These are phyloP conservation scores for Lyophyllum shimeji DNA, from an alignment of 768 basidiomycete genomes.

Conservation along the genomic window DNA sequence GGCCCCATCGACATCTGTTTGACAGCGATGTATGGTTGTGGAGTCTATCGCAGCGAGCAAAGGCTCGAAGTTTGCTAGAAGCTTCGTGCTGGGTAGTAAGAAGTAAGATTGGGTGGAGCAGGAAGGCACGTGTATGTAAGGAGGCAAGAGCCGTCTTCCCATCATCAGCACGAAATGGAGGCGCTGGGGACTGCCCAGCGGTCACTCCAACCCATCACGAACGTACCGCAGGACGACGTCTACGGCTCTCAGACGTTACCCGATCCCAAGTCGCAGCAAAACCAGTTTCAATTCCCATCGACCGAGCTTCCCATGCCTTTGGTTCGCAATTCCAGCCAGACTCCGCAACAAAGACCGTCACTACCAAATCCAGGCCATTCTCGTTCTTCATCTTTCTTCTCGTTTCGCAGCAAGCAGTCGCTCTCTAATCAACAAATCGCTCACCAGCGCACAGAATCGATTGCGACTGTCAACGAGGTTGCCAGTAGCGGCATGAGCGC, in stretches of 20 bases:
- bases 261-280: slow-evolving; percentile 6
- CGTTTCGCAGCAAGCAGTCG: slow-evolving; percentile 47
- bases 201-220: slow-evolving; percentile 12
- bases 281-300: slow-evolving; percentile 18
- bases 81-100: background rate
- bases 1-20: too few relatives aligned
- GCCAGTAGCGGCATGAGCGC: background rate
- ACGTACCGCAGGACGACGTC: background rate
- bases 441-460: slow-evolving; percentile 18
- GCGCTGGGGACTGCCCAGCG: slow-evolving; percentile 1
- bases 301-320: slow-evolving; percentile 18
- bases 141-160: slow-evolving; percentile 12
- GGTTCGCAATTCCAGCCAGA: slow-evolving; percentile 11
- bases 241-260: background rate
- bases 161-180: slow-evolving; percentile 17
- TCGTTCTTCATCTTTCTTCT: slow-evolving; percentile 67
- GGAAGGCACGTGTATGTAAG: slow-evolving; percentile 16
- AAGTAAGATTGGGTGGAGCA: too few relatives aligned
- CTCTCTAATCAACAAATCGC: slow-evolving; percentile 22
- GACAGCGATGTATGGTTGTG: too few relatives aligned
- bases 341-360: slow-evolving; percentile 20
- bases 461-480: too few relatives aligned
- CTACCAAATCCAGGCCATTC: slow-evolving; percentile 34
- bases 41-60: too few relatives aligned
- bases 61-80: too few relatives aligned